Percentiles rank a stretch among this genome's conserved stretches.
phyloP scores from a whole-genome alignment of 2,329 filamentous ascomycete genomes.

The Balansia obtecta region DNA sequence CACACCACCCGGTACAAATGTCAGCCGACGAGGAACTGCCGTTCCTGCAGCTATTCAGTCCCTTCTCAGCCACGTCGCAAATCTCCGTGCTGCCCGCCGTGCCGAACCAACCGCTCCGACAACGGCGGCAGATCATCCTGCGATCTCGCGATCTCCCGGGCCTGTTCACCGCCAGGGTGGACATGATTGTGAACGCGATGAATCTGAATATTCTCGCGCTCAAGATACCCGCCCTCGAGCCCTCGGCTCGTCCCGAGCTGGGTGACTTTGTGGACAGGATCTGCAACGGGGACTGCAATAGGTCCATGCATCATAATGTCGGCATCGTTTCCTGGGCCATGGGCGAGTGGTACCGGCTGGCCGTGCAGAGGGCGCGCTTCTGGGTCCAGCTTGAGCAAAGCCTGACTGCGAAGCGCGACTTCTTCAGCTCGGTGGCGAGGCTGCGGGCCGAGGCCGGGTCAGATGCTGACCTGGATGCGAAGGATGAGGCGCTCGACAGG shows the following conservation, averaged over 20 bases:
- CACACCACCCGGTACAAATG: conserved; percentile 53
- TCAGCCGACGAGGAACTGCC: conserved; percentile 52
- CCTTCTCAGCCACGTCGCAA: conserved; percentile 47
- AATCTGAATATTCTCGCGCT: conserved; percentile 39
- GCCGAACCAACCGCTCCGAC: conserved; percentile 26
- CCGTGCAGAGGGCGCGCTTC: conserved; percentile 46
- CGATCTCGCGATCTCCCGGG: conserved; percentile 28
- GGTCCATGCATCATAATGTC: conserved; percentile 42
- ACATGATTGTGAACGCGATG: conserved; percentile 45
- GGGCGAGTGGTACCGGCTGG: conserved; percentile 53
- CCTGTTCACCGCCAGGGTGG: conserved; percentile 44
- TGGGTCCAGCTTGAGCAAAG: conserved; percentile 44
- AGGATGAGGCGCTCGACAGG: conserved; percentile 7
- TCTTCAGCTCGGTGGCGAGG: conserved; percentile 12
- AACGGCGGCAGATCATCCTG: conserved; percentile 45
- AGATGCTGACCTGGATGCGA: conserved; percentile 12
- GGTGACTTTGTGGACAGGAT: conserved; percentile 37
- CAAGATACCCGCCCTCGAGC: conserved; percentile 41
- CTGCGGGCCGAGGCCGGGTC: conserved; percentile 13
- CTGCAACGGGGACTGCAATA: conserved; percentile 23
- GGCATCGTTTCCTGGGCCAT: conserved; percentile 53
- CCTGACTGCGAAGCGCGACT: conserved; percentile 24
- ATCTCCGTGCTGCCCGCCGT: conserved; percentile 31
- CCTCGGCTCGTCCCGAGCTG: conserved; percentile 46
- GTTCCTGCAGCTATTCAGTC: conserved; percentile 59